These are phyloP conservation scores for Cercophora sp. DNA, from an alignment of 495 filamentous ascomycete genomes.

Conservation along the genomic window DNA sequence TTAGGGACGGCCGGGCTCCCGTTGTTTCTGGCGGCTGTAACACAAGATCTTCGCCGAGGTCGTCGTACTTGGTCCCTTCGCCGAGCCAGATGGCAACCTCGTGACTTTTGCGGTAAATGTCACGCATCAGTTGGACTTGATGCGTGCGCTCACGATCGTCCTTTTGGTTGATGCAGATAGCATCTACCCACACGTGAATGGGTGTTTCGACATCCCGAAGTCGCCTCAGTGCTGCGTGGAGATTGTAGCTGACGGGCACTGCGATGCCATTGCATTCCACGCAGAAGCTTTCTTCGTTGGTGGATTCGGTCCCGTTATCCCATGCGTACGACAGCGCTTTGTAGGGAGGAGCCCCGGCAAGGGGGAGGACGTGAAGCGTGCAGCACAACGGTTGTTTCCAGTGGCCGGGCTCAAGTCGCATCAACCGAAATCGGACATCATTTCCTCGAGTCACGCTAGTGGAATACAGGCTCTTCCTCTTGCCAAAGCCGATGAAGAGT, in stretches of 20 bases:
- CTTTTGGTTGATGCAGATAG: slow-evolving; percentile 9
- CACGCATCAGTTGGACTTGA: slow-evolving; percentile 21
- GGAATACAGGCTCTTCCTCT: neutral
- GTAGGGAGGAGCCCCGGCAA: slow-evolving; percentile 7
- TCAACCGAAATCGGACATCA: neutral
- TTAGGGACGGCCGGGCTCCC: neutral
- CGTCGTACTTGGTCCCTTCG: slow-evolving; percentile 5
- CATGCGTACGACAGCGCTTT: slow-evolving; percentile 20
- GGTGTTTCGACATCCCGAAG: slow-evolving; percentile 1
- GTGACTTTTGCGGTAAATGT: slow-evolving; percentile 14
- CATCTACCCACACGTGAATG: slow-evolving; percentile 6
- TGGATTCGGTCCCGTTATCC: slow-evolving; percentile 1
- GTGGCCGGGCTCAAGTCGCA: neutral
- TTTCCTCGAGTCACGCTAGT: neutral
- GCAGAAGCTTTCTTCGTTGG: neutral
- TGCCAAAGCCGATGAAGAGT: neutral
- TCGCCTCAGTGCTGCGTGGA: slow-evolving; percentile 12
- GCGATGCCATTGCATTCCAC: slow-evolving; percentile 10
- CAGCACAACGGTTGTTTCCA: neutral
- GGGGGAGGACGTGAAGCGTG: neutral
- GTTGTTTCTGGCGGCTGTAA: neutral
- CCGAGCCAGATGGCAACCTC: slow-evolving; percentile 19
- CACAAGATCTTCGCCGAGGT: slow-evolving; percentile 11
- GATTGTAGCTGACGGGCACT: slow-evolving; percentile 11
- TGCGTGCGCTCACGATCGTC: slow-evolving; percentile 14